Evolutionary conservation across 352 stramenopile species (phyloP), one percentile per base, ranked within the genome.

Genomic region (Globisporangium okanoganense): DNA sequence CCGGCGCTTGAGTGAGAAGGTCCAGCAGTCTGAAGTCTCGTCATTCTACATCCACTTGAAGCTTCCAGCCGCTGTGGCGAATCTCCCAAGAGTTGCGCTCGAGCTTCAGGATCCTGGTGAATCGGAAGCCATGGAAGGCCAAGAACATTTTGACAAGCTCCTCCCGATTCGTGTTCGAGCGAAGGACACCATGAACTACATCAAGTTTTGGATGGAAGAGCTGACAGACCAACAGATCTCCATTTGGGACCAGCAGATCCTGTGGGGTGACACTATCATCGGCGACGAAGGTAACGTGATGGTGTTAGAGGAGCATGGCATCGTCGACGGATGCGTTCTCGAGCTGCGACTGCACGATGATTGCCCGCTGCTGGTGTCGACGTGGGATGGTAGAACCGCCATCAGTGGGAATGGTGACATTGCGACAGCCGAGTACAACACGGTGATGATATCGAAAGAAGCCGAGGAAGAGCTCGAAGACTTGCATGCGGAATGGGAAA

Each of bases 191-290:
- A 70, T 92, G 36, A 92, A 90, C 69, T 90, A 87, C 56, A 88
- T 92, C 48, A 92, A 92, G 53, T 76, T 88, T 54, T 90, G 78
- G 75, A 87, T 92, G 73, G 83, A 92, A 67, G 83, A 89, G 48
- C 61, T 92, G 4, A 87, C 81, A 14, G 83, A 90, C 35, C 80
- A 92, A 58, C 82, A 90, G 35, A 65, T 92, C 27, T 91, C 83
- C 7, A 81, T 90, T 44, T 92, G 80, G 80, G 83, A 92, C 40
- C 83, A 92, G 56, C 83, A 92, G 45, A 73, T 92, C 18, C 85
- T 80, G 27, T 92, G 83, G 83, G 72, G 79, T 41, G 83, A 90
- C 58, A 92, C 83, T 9, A 53, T 90, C 5, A 87, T 92, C 27
- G 83, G 83, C 5, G 83, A 92, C 56, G 83, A 92, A 67, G 67